These are phyloP conservation scores for Alloteropsis semialata DNA, from an alignment of 176 grass and related monocot genomes.

Conservation along the genomic window DNA sequence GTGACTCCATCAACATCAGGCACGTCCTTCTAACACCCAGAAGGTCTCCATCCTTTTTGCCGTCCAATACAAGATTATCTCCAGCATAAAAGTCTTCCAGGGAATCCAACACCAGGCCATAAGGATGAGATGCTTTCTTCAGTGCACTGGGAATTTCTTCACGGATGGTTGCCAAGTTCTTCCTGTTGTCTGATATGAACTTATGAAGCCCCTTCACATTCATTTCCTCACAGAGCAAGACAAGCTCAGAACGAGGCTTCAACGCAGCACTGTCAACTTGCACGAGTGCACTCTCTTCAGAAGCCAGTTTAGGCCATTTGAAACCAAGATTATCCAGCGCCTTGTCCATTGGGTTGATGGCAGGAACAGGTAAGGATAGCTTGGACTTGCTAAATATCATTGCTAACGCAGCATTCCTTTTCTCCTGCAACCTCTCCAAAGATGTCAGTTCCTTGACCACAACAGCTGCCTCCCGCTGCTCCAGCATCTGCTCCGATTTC, in stretches of 20 bases:
- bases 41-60: slow-evolving; percentile 91
- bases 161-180: slow-evolving; percentile 74
- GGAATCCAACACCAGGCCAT: slow-evolving; percentile 50
- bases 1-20: slow-evolving; percentile 96
- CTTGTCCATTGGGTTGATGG: slow-evolving; percentile 28
- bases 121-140: slow-evolving; percentile 61
- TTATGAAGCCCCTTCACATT: slow-evolving; percentile 78
- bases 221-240: slow-evolving; percentile 70
- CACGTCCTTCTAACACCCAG: slow-evolving; percentile 86
- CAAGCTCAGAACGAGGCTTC: slow-evolving; percentile 56
- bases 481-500: slow-evolving; percentile 56
- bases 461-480: slow-evolving; percentile 67
- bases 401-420: slow-evolving; percentile 66
- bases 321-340: neutral
- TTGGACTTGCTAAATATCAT: slow-evolving; percentile 69
- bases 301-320: slow-evolving; percentile 46
- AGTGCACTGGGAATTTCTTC: slow-evolving; percentile 77
- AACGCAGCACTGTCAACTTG: slow-evolving; percentile 34
- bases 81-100: slow-evolving; percentile 57
- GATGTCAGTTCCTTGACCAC: slow-evolving; percentile 73
- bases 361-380: slow-evolving; percentile 21
- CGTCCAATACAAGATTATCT: slow-evolving; percentile 61
- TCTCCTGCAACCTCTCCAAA: slow-evolving; percentile 73
- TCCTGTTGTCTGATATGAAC: slow-evolving; percentile 88
- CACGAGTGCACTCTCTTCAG: neutral